These are phyloP conservation scores for Solanum hybrid DNA, from an alignment of 305 asterid species.

Conservation along the genomic window DNA sequence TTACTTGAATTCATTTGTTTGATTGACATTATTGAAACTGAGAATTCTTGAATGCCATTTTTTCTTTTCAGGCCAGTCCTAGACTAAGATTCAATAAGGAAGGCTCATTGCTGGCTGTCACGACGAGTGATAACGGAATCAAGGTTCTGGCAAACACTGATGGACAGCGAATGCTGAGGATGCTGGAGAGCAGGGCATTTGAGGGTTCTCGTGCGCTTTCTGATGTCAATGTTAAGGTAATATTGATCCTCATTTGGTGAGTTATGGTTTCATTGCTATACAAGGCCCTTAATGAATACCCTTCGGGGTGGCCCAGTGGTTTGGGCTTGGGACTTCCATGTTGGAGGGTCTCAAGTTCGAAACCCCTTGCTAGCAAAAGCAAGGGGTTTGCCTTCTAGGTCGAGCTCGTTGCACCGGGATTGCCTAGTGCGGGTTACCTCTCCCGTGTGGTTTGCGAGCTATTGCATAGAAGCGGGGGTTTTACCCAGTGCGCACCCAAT, in stretches of 20 bases:
- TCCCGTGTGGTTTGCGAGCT: neutral
- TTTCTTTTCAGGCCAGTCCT: slow-evolving; percentile 69
- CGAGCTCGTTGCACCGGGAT: neutral
- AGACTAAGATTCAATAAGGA: slow-evolving; percentile 86
- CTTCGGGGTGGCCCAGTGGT: neutral
- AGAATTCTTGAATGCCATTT: slow-evolving; percentile 9
- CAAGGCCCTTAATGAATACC: neutral
- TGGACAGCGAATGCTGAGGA: slow-evolving; percentile 85
- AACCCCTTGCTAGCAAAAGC: neutral
- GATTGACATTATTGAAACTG: neutral
- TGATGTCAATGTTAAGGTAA: slow-evolving; percentile 76
- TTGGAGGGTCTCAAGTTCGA: neutral
- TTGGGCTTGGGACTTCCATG: neutral
- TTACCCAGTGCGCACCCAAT: neutral
- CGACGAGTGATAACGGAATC: slow-evolving; percentile 86
- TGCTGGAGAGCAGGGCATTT: slow-evolving; percentile 77
- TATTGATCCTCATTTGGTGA: slow-evolving; percentile 1
- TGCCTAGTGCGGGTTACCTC: neutral
- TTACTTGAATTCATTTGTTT: neutral
- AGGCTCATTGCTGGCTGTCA: slow-evolving; percentile 83
- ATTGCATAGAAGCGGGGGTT: neutral
- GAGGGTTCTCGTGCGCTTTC: slow-evolving; percentile 73
- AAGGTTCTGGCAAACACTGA: slow-evolving; percentile 75
- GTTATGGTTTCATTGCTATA: neutral
- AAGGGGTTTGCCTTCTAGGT: neutral